Evolutionary conservation across 2,329 filamentous ascomycete species (phyloP), one percentile per base, ranked within the genome.

Genomic region (Basipetospora chlamydospora): DNA sequence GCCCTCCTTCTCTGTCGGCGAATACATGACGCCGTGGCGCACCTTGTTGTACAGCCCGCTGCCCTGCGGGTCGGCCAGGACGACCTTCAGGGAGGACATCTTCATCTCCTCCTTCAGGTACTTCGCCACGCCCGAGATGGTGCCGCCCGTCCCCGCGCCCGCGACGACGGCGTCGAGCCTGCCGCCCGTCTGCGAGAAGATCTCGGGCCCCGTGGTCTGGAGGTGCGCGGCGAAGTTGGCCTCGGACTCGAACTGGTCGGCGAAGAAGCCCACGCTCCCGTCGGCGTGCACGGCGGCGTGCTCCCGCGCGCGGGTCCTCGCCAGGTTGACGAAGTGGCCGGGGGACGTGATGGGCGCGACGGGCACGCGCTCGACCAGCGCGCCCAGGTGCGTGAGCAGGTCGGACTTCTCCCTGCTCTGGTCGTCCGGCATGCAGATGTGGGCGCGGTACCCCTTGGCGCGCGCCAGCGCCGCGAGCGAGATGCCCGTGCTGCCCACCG

Each of bases 361-460:
- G 5, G 78, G 72, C 2, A 98, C 87, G 38, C 86, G 74, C 63
- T 95, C 87, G 20, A 98, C 88, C n/a, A 74, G 73, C 28, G 90
- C 90, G 47, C 90, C 90, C 9, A 98, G 75, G 53, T 90, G 88
- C 45, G 80, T 70, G 30, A 98, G 74, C 28, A 98, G 71, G 48
- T 88, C 79, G 5, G 81, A 84, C 58, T 98, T 98, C 57, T 98
- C 90, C 39, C 67, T 63, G 39, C 80, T 76, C 63, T 92, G 81
- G 61, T 98, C 90, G 52, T 84, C 77, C 33, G 90, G 88, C 86
- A 98, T 96, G 64, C 85, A 95, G 46, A 98, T 96, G 58, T 96
- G 83, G 22, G 86, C 86, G 45, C 79, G 73, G 61, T 96, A 96
- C 23, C 90, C 90, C 55, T 77, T 73, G 16, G 90, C 87, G 46